Evolutionary conservation across 1,139 yeast species (phyloP).

Genomic region (Meyerozyma smithsonii): DNA sequence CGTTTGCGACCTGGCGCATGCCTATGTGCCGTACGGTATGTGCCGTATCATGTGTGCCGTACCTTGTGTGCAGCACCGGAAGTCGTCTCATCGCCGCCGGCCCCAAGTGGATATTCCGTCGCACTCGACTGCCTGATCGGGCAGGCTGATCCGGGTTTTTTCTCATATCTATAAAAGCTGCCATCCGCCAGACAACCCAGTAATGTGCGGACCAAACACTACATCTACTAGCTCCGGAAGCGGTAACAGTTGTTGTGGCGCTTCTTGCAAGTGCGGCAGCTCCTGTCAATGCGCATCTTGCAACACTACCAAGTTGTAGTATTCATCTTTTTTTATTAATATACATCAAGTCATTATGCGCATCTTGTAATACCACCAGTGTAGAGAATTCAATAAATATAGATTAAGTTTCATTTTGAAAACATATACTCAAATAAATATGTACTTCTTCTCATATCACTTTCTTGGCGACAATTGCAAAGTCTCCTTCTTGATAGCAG

Average conservation of each 20-base stretch:
- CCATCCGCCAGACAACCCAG: background rate
- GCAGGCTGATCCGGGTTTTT: conserved; percentile 4
- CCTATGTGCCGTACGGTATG: background rate
- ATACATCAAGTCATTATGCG: too few relatives aligned
- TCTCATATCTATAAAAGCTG: background rate
- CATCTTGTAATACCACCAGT: conserved; percentile 2
- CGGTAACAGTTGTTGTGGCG: conserved; percentile 28
- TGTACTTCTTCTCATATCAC: conserved; percentile 13
- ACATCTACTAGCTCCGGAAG: conserved; percentile 12
- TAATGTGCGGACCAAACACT: conserved; percentile 22
- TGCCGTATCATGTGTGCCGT: background rate
- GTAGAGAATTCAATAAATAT: too few relatives aligned
- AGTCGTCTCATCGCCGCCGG: too few relatives aligned
- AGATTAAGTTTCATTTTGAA: background rate
- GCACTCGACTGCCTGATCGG: conserved; percentile 5
- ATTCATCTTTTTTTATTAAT: too few relatives aligned
- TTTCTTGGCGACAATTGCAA: conserved; percentile 52
- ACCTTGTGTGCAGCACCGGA: background rate
- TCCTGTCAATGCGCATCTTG: conserved; percentile 36
- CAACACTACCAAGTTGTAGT: conserved; percentile 36
- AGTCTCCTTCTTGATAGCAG: conserved; percentile 56
- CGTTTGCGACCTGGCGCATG: background rate
- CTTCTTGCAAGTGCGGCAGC: conserved; percentile 42
- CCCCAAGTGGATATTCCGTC: background rate
- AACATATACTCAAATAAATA: conserved; percentile 1